Evolutionary conservation across 768 basidiomycete genomes (phyloP), one percentile per base, ranked within the genome.

Genomic region (Mycena indigotica): DNA sequence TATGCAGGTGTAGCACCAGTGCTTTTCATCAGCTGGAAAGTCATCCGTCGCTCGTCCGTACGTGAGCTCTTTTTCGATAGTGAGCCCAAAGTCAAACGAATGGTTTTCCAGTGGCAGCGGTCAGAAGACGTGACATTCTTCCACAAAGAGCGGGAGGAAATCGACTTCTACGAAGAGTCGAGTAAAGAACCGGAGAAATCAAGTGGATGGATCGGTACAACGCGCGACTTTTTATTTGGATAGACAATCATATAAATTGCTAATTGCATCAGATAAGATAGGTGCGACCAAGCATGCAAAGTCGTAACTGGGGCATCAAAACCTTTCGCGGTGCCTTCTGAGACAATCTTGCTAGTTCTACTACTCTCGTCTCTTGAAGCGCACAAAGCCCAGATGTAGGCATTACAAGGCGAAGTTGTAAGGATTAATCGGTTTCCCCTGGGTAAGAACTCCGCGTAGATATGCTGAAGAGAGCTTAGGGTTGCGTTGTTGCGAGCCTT

Each of bases 21-120:
- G 2, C 68, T 80, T 4, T 83, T 78, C 62, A 40, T 80, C 0
- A 70, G 66, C 53, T 82, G 80, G 79, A 82, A 82, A 63, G 35
- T 81, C n/a, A 61, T 71, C 39, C 69, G 73, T 54, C 69, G 67
- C 45, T 77, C n/a, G n/a, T n/a, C n/a, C 79, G 25, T 55, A 74
- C 66, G 81, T 79, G 49, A 40, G 73, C 61, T 17, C 35, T 13
- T 4, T 46, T 16, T 5, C 17, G 17, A 12, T 12, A 21, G 12
- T 39, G 17, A 23, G 23, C 19, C 17, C 23, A 28, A 13, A 2
- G 10, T 24, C 38, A 28, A 35, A 32, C 10, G 28, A 41, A n/a
- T 39, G 10, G 50, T 38, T 21, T n/a, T n/a, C n/a, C 56, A 83
- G 80, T 79, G 76, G 75, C 74, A 71, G 50, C 62, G 63, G 39